A percentile compares a stretch with the other conserved stretches of the same genome.
These are phyloP conservation scores for Sphagnum magellanicum DNA, from an alignment of 228 moss, liverwort and hornwort species.

Conservation along the genomic window DNA sequence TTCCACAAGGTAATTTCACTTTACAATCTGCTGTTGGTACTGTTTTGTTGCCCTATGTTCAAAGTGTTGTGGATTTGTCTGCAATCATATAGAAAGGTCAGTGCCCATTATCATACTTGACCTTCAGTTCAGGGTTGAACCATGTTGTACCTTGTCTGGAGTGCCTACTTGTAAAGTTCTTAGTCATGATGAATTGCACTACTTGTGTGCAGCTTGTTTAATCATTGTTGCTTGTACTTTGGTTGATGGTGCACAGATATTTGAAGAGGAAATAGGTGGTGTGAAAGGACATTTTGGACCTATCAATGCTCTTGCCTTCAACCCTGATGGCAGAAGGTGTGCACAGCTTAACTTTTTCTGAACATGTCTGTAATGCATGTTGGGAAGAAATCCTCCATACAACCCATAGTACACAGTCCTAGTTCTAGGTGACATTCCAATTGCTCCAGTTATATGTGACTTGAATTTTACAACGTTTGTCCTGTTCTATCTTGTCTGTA, in stretches of 20 bases:
- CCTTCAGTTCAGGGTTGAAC: too few relatives aligned
- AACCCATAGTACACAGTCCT: neutral
- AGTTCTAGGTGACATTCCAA: neutral
- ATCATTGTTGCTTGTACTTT: neutral
- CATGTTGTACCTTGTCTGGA: too few relatives aligned
- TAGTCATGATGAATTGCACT: too few relatives aligned
- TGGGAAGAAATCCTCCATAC: too few relatives aligned
- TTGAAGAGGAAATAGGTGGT: slow-evolving; percentile 93
- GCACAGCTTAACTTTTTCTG: neutral
- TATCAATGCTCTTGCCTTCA: slow-evolving; percentile 94
- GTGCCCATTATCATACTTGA: too few relatives aligned
- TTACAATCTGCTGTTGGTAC: neutral
- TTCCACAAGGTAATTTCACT: slow-evolving; percentile 68
- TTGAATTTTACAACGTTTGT: neutral
- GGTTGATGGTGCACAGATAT: slow-evolving; percentile 31
- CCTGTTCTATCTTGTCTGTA: too few relatives aligned
- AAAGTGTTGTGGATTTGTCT: too few relatives aligned
- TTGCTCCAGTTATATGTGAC: neutral
- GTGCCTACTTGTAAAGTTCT: too few relatives aligned
- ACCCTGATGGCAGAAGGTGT: slow-evolving; percentile 90
- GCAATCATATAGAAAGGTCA: too few relatives aligned
- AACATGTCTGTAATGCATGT: neutral
- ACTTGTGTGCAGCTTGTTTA: too few relatives aligned
- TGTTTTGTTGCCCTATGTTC: neutral
- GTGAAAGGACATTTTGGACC: slow-evolving; percentile 98